Evolutionary conservation across 495 filamentous ascomycete genomes (phyloP).

Genomic region (Penicillium cosmopolitanum): DNA sequence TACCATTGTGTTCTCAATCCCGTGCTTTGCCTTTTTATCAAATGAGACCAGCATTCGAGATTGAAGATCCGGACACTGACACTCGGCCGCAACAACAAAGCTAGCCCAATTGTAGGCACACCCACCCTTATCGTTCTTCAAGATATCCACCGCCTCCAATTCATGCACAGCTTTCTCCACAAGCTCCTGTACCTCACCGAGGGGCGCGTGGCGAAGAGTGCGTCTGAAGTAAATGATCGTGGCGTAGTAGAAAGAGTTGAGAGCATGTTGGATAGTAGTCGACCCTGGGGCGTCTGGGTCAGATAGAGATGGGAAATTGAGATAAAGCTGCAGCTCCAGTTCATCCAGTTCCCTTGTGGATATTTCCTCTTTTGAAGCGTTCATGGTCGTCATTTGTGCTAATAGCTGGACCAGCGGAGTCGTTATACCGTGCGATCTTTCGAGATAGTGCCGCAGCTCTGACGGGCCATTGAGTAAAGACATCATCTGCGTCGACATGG

Average conservation of each 20-base stretch:
- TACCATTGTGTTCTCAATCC: conserved; percentile 29
- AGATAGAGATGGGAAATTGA: conserved; percentile 25
- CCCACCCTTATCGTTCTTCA: conserved; percentile 24
- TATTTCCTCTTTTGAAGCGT: conserved; percentile 10
- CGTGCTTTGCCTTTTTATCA: conserved; percentile 26
- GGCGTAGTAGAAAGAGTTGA: conserved; percentile 36
- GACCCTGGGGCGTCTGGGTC: conserved; percentile 14
- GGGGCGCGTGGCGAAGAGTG: conserved; percentile 19
- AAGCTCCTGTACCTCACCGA: conserved; percentile 27
- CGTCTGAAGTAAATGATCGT: conserved; percentile 32
- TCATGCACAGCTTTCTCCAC: conserved; percentile 31
- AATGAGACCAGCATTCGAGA: conserved; percentile 26
- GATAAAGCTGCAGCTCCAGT: conserved; percentile 28
- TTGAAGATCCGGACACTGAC: conserved; percentile 25
- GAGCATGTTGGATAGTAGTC: conserved; percentile 27
- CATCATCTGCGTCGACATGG: conserved; percentile 23
- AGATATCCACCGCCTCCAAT: conserved; percentile 26
- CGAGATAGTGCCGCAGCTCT: conserved; percentile 25
- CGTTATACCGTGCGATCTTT: conserved; percentile 31
- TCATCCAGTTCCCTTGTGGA: conserved; percentile 22
- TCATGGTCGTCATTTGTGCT: conserved; percentile 22
- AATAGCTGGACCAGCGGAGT: conserved; percentile 25
- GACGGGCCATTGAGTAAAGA: conserved; percentile 26
- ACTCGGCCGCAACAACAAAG: conserved; percentile 35
- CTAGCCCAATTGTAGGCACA: conserved; percentile 34